Base-by-base conservation (phyloP, 495 filamentous ascomycete species). In the Apodospora peruviana region DNA sequence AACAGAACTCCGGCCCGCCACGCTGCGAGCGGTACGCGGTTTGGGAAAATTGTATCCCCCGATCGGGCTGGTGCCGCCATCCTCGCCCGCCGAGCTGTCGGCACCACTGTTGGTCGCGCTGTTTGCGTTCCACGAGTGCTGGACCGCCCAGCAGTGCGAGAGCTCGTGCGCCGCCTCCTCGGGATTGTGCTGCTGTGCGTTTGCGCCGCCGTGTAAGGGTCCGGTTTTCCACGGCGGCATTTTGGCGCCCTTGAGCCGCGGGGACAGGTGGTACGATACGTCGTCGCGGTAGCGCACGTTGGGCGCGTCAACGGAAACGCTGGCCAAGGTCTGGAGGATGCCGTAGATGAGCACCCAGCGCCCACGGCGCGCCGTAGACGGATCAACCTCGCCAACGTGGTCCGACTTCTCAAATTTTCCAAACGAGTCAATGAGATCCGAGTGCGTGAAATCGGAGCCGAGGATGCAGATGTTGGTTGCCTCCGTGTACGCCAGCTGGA, bases 341-440 rank as follows among this genome's bases (percentile, higher is more conserved):
- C 81, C 78, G 60, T 90, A 90, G 32, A 90, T 75, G 11, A 90
- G 65, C 3, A 87, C 68, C 86, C 86, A 90, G 43, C 86, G 80
- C 29, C 82, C 82, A 24, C 78, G 77, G 2, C 83, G 80, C 20
- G 82, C 82, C 14, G 71, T 73, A 40, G 68, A 75, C 3, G 80
- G 82, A 47, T 82, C 72, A 20, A 79, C 59, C 27, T 68, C 66
- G 21, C 65, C 61, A 10, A 76, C 53, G 20, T 58, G 60, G 50
- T 84, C 78, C 0, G 64, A 52, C 55, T 85, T 84, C 47, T 88
- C 85, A 55, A 84, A 85, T 45, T 73, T 75, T 44, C 74, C 68
- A 55, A 43, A 43, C 16, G 41, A 21, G 22, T 43, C 41, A 21
- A 43, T 32, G 24, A 43, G 41, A 23, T 27, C 24, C 14, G 41